phyloP scores from a whole-genome alignment of 1,284 basidiomycete genomes.

The Paramarasmius palmivorus region DNA sequence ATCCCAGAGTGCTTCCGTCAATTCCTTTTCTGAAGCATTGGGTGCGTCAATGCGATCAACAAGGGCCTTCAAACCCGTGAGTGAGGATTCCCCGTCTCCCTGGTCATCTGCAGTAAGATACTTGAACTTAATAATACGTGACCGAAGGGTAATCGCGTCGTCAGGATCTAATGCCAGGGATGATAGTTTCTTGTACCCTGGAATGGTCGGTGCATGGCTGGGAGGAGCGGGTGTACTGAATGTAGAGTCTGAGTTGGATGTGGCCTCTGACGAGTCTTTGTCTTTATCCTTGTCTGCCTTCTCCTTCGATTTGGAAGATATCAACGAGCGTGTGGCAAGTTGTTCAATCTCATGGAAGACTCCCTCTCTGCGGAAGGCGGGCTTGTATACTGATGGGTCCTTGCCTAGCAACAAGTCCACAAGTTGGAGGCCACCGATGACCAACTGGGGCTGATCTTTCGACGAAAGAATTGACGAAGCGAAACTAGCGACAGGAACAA shows the following conservation, averaged over 20 bases:
- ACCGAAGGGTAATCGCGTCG: constrained; percentile 88
- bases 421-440: constrained; percentile 86
- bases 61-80: constrained; percentile 63
- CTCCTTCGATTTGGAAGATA: constrained; percentile 54
- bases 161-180: constrained; percentile 75
- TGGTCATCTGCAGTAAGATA: constrained; percentile 64
- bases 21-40: constrained; percentile 62
- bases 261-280: constrained; percentile 39
- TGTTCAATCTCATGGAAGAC: constrained; percentile 90
- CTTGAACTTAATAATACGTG: constrained; percentile 83
- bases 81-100: constrained; percentile 61
- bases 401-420: constrained; percentile 87
- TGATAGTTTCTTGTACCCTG: constrained; percentile 66
- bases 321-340: constrained; percentile 64
- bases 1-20: constrained; percentile 66
- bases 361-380: constrained; percentile 88
- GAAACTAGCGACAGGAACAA: constrained; percentile 89
- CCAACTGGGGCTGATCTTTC: constrained; percentile 83
- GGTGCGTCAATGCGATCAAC: constrained; percentile 61
- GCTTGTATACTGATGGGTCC: constrained; percentile 79
- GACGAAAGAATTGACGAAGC: constrained; percentile 90
- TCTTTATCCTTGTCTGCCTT: constrained; percentile 52
- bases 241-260: constrained; percentile 34
- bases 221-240: constrained; percentile 31
- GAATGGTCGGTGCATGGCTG: constrained; percentile 44